Evolutionary conservation across 2,329 filamentous ascomycete species (phyloP), one percentile per base, ranked within the genome.

Genomic region (Diplodia sapinea): DNA sequence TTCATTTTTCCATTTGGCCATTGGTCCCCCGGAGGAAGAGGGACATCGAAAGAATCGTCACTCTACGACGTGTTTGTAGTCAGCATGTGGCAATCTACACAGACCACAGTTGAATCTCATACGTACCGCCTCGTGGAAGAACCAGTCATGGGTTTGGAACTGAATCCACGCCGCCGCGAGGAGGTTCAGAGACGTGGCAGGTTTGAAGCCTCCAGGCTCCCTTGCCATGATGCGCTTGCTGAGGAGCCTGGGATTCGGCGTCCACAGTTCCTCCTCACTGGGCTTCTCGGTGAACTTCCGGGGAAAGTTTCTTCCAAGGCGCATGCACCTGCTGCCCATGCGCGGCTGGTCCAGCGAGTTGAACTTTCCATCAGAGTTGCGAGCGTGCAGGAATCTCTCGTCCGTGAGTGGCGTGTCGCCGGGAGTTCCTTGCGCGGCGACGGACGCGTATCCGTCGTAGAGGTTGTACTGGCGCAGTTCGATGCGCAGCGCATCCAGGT

Each of bases 81-180:
- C 33, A 36, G 11, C 33, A 36, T 36, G 33, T 36, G 11, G 33
- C 33, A 36, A 0, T 36, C 33, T 1, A 11, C 36, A 12, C 3
- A 11, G 8, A 38, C 0, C 11, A 11, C 0, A 13, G 1, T 12
- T 12, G 36, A 20, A 2, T 4, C 17, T 2, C 43, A 47, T 47
- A 47, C 43, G n/a, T 51, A 73, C 73, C 66, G 68, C 66, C 29
- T 75, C 71, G 68, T 78, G 75, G 49, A 75, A 73, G 64, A 79
- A 77, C 80, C 80, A 82, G 68, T 82, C 80, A 66, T 83, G 81
- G 0, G 78, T 78, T 66, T 83, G 80, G 64, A 83, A 83, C 69
- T 84, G 82, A n/a, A 83, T 83, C 81, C 82, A 84, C 1, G 82
- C 82, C 15, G 82, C 82, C 2, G 82, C 82, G 7, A 84, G 73